phyloP scores from a whole-genome alignment of 2,329 filamentous ascomycete species.

The Penicillium paneum region DNA sequence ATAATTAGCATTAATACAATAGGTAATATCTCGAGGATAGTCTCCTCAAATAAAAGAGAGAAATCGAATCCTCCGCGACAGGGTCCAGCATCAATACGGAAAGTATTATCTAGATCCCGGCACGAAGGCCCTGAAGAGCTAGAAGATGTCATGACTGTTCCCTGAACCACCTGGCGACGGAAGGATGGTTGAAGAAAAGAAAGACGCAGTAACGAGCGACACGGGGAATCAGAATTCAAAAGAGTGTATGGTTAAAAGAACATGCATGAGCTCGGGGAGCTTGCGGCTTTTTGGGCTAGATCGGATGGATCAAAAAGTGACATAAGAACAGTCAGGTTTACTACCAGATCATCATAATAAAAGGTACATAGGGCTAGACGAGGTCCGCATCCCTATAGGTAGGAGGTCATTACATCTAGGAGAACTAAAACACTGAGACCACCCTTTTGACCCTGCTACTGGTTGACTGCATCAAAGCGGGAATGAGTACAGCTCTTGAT shows the following conservation, averaged over 20 bases:
- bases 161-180: slow-evolving; percentile 14
- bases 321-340: not conserved
- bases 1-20: slow-evolving; percentile 36
- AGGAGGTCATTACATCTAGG: slow-evolving; percentile 24
- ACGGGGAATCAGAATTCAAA: slow-evolving; percentile 9
- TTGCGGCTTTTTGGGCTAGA: slow-evolving; percentile 17
- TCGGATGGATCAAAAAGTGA: slow-evolving; percentile 19
- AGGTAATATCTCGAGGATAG: slow-evolving; percentile 39
- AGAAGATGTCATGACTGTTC: slow-evolving; percentile 28
- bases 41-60: slow-evolving; percentile 47
- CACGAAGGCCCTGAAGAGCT: slow-evolving; percentile 29
- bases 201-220: slow-evolving; percentile 7
- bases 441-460: slow-evolving; percentile 10
- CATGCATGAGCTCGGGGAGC: slow-evolving; percentile 11
- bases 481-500: slow-evolving; percentile 8
- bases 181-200: slow-evolving; percentile 18
- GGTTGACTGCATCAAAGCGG: slow-evolving; percentile 23
- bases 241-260: slow-evolving; percentile 9
- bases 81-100: slow-evolving; percentile 32
- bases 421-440: slow-evolving; percentile 17
- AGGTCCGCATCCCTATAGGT: slow-evolving; percentile 18
- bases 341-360: not conserved
- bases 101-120: slow-evolving; percentile 34
- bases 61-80: slow-evolving; percentile 46
- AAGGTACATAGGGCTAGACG: slow-evolving; percentile 5